phyloP scores from a whole-genome alignment of 495 filamentous ascomycete species.

The Hypomontagnella monticulosa region DNA sequence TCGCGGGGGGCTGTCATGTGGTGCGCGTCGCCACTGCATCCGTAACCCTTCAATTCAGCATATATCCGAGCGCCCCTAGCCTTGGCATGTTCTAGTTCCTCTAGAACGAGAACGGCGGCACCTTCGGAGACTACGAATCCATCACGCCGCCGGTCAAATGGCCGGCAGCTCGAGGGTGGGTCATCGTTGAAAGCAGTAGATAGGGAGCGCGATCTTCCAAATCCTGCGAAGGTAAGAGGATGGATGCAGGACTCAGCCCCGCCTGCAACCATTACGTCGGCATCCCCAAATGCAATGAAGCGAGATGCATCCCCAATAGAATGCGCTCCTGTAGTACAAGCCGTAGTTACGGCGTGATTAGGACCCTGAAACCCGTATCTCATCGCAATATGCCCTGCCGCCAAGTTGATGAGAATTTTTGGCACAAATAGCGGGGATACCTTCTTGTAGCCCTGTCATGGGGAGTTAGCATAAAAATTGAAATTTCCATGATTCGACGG shows the following conservation, averaged over 20 bases:
- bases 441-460: constrained; percentile 81
- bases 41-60: constrained; percentile 90
- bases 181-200: constrained; percentile 80
- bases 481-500: background rate
- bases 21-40: constrained; percentile 84
- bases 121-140: constrained; percentile 97
- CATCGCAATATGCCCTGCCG: constrained; percentile 94
- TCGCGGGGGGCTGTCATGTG: constrained; percentile 91
- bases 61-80: constrained; percentile 82
- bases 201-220: constrained; percentile 85
- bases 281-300: constrained; percentile 90
- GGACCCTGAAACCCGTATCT: constrained; percentile 90
- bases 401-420: constrained; percentile 90
- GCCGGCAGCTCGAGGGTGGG: constrained; percentile 79
- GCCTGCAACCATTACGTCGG: constrained; percentile 93
- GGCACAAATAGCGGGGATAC: constrained; percentile 94
- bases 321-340: constrained; percentile 95
- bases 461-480: constrained; percentile 7
- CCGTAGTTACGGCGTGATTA: constrained; percentile 90
- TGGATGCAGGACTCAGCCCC: constrained; percentile 96
- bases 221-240: constrained; percentile 90
- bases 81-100: constrained; percentile 90
- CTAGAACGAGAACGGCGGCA: constrained; percentile 84
- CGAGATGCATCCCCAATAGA: constrained; percentile 91
- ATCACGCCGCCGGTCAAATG: constrained; percentile 82